A percentile compares a stretch with the other conserved stretches of the same genome.
Evolutionary conservation across 768 basidiomycete genomes (phyloP).

Genomic region (Crepidotus variabilis): DNA sequence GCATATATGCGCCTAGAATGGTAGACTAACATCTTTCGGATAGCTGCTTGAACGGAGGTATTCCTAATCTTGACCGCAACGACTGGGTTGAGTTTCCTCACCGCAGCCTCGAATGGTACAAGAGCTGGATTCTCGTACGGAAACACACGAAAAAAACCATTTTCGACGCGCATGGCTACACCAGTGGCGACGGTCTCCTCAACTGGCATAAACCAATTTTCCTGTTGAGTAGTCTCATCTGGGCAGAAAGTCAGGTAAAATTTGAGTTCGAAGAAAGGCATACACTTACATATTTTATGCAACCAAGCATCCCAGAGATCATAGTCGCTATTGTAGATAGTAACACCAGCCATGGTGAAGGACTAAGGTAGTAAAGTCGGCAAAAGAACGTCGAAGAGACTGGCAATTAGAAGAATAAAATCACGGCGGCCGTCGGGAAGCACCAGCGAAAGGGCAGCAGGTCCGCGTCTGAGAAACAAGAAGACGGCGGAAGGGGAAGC

Average conservation of each 20-base stretch:
- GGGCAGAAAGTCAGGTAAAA: conserved; percentile 13
- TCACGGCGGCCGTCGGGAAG: too few relatives aligned
- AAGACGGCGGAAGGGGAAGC: conserved; percentile 16
- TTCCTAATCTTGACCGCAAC: conserved; percentile 78
- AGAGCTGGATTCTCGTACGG: conserved; percentile 78
- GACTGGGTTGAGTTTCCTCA: conserved; percentile 74
- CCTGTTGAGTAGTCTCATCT: conserved; percentile 57
- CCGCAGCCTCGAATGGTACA: conserved; percentile 74
- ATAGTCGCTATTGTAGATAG: conserved; percentile 61
- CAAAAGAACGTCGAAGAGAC: background rate
- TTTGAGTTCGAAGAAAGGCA: background rate
- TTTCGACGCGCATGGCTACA: conserved; percentile 65
- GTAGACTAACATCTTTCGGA: conserved; percentile 56
- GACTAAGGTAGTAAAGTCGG: background rate
- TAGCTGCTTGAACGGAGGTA: conserved; percentile 73
- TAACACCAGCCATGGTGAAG: conserved; percentile 29
- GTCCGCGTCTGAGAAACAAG: background rate
- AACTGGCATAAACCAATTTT: conserved; percentile 83
- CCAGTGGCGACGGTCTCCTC: conserved; percentile 44
- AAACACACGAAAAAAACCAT: conserved; percentile 71
- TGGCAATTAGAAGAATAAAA: background rate
- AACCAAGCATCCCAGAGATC: conserved; percentile 77
- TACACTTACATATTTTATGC: conserved; percentile 62
- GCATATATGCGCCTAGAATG: conserved; percentile 5
- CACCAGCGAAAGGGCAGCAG: background rate